These are phyloP conservation scores for Acanthamoeba lenticulata DNA, from an alignment of 208 protist genomes.

Conservation along the genomic window DNA sequence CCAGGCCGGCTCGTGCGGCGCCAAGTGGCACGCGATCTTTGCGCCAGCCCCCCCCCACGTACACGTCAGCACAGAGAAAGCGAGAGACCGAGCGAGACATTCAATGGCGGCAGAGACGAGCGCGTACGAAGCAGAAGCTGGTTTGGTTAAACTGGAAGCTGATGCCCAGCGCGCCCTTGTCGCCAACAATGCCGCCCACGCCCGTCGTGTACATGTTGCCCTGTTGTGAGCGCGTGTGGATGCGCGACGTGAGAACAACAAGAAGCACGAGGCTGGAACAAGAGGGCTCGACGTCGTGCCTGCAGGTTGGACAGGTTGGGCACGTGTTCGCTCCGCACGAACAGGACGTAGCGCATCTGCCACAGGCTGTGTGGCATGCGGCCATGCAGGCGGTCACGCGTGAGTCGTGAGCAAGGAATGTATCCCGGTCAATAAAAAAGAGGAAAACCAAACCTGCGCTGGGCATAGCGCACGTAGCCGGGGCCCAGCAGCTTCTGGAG, in stretches of 20 bases:
- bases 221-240: not conserved
- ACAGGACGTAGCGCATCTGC: slow-evolving; percentile 51
- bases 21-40: slow-evolving; percentile 55
- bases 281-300: not conserved
- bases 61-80: not conserved
- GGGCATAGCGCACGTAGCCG: not conserved
- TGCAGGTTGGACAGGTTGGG: slow-evolving; percentile 3
- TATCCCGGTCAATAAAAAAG: not conserved
- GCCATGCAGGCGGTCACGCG: not conserved
- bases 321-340: not conserved
- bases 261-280: not conserved
- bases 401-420: too few species aligned
- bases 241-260: not conserved
- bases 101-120: not conserved
- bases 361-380: not conserved
- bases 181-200: slow-evolving; percentile 68
- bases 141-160: slow-evolving; percentile 69
- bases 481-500: slow-evolving; percentile 26
- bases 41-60: not conserved
- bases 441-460: not conserved
- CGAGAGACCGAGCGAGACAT: not conserved
- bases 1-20: not conserved
- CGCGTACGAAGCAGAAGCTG: slow-evolving; percentile 61
- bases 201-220: slow-evolving; percentile 57
- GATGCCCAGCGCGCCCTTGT: slow-evolving; percentile 80